Conservation (phyloP, 495 filamentous ascomycete genomes). For the Penicillium cinerascens region DNA sequence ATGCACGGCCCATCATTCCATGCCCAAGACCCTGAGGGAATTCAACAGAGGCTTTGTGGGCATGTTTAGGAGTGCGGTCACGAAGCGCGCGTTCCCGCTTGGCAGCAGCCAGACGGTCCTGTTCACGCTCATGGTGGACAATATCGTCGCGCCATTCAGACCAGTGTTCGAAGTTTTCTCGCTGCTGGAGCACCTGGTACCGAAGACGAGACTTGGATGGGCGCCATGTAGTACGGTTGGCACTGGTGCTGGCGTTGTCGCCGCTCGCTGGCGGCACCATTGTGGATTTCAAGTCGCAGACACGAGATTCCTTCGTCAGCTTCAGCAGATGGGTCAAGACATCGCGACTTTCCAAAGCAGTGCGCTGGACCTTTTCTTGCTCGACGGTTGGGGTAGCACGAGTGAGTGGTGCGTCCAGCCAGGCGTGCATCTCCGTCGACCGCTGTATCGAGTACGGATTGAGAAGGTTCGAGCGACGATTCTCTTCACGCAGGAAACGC, state of each 20-base stretch:
- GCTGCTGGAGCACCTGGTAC: constrained; percentile 57
- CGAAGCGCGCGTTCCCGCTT: constrained; percentile 34
- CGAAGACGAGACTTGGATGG: constrained; percentile 54
- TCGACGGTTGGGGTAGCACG: constrained; percentile 41
- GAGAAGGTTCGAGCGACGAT: constrained; percentile 58
- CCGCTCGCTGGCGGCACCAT: constrained; percentile 24
- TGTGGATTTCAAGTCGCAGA: constrained; percentile 52
- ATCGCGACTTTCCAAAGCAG: constrained; percentile 65
- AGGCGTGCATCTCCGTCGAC: constrained; percentile 45
- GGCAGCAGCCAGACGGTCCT: constrained; percentile 36
- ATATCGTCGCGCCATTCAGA: constrained; percentile 58
- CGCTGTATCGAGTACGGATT: constrained; percentile 60
- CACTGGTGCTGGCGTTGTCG: constrained; percentile 32
- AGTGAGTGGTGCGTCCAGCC: constrained; percentile 63
- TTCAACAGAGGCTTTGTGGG: constrained; percentile 30
- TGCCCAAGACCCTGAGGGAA: constrained; percentile 37
- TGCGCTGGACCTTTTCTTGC: constrained; percentile 55
- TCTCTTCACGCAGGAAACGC: constrained; percentile 75
- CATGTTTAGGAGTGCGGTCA: constrained; percentile 25
- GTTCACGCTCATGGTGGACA: constrained; percentile 42
- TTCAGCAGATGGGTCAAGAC: constrained; percentile 68
- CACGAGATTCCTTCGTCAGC: constrained; percentile 55
- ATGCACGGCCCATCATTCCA: constrained; percentile 46
- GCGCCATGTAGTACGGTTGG: constrained; percentile 57
- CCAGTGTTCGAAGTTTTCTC: constrained; percentile 60